Base-by-base conservation (phyloP, 1,139 yeast genomes). In the Lizanozyma gosingica region DNA sequence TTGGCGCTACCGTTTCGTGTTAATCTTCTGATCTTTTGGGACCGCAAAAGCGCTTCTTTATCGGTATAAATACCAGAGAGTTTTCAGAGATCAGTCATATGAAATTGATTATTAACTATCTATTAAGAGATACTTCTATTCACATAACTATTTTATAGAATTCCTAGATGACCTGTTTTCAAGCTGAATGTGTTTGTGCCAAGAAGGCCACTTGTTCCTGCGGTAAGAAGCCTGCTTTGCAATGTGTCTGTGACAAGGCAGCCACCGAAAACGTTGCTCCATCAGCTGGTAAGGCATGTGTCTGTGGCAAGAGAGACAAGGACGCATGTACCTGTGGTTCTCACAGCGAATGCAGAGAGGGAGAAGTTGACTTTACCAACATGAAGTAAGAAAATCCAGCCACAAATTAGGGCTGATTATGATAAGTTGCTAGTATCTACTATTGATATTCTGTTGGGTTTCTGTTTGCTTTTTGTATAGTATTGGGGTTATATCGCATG, bases 141-240 rank as follows among this genome's bases (percentile, higher is more conserved):
- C n/a, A n/a, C n/a, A n/a, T n/a, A n/a, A n/a, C n/a, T n/a, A n/a
- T n/a, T n/a, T n/a, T n/a, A n/a, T n/a, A n/a, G n/a, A n/a, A n/a
- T n/a, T n/a, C n/a, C n/a, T n/a, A n/a, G 17, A 68, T 69, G 74
- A 60, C 62, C 47, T 71, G 76, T 50, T 57, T 72, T 47, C 65
- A 71, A 55, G 49, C 65, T 51, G 60, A 60, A 45, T 71, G 76
- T 53, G 63, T 67, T 45, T 71, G 76, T 53, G 75, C 76, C 47
- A 52, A 66, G 44, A 67, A 68, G 49, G 67, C 76, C 47, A 68
- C 73, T 45, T 71, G 76, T 50, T 68, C 76, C 15, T 71, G 76
- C 59, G 76, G 76, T 18, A 64, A 65, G 43, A 58, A 61, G 48
- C 72, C 76, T 34, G 75, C 75, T 40, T 61, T 68, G 52, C 52